Conservation (phyloP, 768 basidiomycete species). For the Ramaria sp. region DNA sequence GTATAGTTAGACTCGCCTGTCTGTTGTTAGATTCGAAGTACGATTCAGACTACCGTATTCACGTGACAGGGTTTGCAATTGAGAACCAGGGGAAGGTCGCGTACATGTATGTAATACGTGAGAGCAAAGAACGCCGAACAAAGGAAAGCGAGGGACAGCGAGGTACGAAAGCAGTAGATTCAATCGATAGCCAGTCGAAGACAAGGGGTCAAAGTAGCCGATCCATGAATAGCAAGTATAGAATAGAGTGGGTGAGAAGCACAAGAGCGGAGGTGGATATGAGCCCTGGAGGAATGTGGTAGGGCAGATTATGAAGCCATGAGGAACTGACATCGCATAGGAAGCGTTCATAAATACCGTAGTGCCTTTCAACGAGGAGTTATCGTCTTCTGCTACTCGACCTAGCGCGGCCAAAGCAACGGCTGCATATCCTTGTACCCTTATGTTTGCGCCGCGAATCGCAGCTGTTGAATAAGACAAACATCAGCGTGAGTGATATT, state of each 20-base stretch:
- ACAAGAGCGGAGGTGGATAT: too few species aligned
- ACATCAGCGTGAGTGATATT: background rate
- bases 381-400: background rate
- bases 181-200: too few species aligned
- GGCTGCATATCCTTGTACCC: background rate
- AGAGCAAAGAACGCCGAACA: background rate
- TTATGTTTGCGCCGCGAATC: constrained; percentile 2
- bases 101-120: background rate
- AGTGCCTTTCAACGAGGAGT: background rate
- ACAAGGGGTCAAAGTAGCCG: too few species aligned
- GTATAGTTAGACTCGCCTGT: constrained; percentile 19
- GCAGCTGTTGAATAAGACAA: background rate
- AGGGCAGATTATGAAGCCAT: too few species aligned
- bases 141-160: background rate
- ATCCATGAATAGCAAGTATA: too few species aligned
- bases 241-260: too few species aligned
- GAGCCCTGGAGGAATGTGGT: too few species aligned
- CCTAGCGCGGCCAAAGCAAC: background rate
- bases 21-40: background rate
- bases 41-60: background rate
- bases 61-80: background rate
- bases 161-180: background rate
- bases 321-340: background rate
- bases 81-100: background rate
- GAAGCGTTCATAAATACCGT: background rate